Base-by-base conservation (phyloP, 73 alveolate genomes). In the Breviolum minutum region DNA sequence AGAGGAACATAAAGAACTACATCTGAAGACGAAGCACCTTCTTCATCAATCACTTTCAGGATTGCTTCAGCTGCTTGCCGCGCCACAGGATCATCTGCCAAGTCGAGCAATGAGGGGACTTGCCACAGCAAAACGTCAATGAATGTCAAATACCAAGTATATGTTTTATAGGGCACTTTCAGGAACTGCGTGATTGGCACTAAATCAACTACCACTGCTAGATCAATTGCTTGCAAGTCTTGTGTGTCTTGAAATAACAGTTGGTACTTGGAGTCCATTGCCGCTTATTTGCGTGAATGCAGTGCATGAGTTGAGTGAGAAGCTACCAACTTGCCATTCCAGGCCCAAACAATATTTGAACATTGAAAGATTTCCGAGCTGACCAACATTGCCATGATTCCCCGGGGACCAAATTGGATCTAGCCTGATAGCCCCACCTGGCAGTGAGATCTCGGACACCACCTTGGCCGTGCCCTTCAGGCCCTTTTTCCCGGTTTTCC, bases 1-100 rank as follows among this genome's bases (percentile, higher is more conserved):
- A 30, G 40, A 32, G 29, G 19, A 10, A 27, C n/a, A 29, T 14
- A 13, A 77, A 17, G 64, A 14, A 81, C 8, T n/a, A 30, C 12
- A 6, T 13, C 32, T 6, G 20, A 30, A 81, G 69, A 17, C 63
- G 1, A 2, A 32, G 83, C 11, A 29, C 89, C 89, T 81, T 81
- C 89, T 40, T 81, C 89, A 40, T 81, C 89, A 32, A 81, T 40
- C 6, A 32, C 89, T 32, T 10, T 13, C 89, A 81, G 68, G 63
- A 81, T 19, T 40, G 29, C 69, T 40, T 81, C 40, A n/a, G 89
- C 89, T 40, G 89, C 89, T 30, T 81, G 69, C 32, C 69, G 89
- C 69, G 13, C 24, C 27, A 81, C 32, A 0, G 66, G 70, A 10
- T 10, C 89, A 13, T 27, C 89, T 32, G 86, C 14, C 26, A 71